phyloP scores from a whole-genome alignment of 441 rosid species.

The Erodium chrysanthum region DNA sequence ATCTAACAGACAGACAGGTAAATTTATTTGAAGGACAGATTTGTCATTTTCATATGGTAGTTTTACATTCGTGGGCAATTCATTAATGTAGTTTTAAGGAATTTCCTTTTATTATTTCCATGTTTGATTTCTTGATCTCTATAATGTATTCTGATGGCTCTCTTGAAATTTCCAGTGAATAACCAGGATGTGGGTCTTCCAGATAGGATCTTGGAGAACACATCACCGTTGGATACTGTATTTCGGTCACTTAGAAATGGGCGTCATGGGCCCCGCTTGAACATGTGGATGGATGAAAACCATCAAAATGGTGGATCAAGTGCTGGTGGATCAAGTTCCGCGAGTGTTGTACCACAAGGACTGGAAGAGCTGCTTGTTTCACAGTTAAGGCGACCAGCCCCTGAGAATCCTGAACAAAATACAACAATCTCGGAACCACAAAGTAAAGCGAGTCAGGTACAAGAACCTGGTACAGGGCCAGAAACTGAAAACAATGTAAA shows the following conservation, averaged over 20 bases:
- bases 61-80: no score
- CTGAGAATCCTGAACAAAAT: constrained; percentile 53
- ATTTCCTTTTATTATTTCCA: background rate
- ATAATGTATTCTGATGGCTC: constrained; percentile 14
- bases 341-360: constrained; percentile 66
- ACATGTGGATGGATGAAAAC: constrained; percentile 88
- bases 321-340: constrained; percentile 66
- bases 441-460: constrained; percentile 33
- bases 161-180: constrained; percentile 33
- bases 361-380: constrained; percentile 93
- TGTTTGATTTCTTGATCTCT: constrained; percentile 10
- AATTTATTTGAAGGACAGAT: background rate
- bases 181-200: constrained; percentile 36
- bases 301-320: constrained; percentile 73
- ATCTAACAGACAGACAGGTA: constrained; percentile 59
- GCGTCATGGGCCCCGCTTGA: constrained; percentile 81
- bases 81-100: no score
- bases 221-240: constrained; percentile 63
- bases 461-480: constrained; percentile 40
- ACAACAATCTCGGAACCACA: constrained; percentile 41
- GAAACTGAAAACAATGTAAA: constrained; percentile 40
- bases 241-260: constrained; percentile 91
- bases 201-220: constrained; percentile 49
- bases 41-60: no score
- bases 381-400: constrained; percentile 65